Evolutionary conservation across 352 stramenopile genomes (phyloP).

Genomic region (Phytophthora fragariaefolia): DNA sequence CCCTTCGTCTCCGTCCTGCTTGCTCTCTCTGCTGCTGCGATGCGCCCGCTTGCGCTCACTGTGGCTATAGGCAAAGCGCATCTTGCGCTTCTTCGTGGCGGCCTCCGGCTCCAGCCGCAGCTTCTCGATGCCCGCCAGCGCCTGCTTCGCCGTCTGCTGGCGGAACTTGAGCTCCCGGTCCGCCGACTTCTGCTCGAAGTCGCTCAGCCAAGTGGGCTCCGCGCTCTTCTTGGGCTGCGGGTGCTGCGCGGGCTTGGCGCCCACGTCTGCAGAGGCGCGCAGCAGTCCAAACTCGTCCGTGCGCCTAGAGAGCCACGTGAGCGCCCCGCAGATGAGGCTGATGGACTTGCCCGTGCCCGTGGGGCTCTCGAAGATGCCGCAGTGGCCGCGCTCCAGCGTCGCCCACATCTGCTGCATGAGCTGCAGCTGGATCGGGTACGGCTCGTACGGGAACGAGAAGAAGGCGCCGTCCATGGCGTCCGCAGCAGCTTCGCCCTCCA

Average conservation of each 20-base stretch:
- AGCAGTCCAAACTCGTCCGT: constrained; percentile 80
- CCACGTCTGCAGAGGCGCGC: constrained; percentile 16
- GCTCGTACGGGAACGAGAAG: constrained; percentile 91
- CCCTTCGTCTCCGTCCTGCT: constrained; percentile 35
- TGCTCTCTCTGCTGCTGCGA: constrained; percentile 13
- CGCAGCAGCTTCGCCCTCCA: neutral
- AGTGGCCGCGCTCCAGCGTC: constrained; percentile 80
- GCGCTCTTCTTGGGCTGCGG: constrained; percentile 20
- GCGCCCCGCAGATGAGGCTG: constrained; percentile 89
- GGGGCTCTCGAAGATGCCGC: constrained; percentile 93
- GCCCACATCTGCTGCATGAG: constrained; percentile 89
- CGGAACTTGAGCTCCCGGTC: constrained; percentile 51
- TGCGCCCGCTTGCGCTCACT: constrained; percentile 61
- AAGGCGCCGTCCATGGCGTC: constrained; percentile 56
- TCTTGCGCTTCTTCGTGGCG: constrained; percentile 71
- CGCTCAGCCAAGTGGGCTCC: constrained; percentile 67
- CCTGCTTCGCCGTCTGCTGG: constrained; percentile 51
- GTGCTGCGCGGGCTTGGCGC: constrained; percentile 1
- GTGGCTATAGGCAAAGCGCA: constrained; percentile 64
- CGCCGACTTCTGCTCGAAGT: constrained; percentile 59
- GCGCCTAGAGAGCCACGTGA: constrained; percentile 84
- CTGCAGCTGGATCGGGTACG: constrained; percentile 90
- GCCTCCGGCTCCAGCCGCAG: constrained; percentile 59
- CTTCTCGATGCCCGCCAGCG: constrained; percentile 61
- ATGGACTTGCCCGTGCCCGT: constrained; percentile 94